These are phyloP conservation scores for Penicillium soppii DNA, from an alignment of 495 filamentous ascomycete genomes.

Conservation along the genomic window DNA sequence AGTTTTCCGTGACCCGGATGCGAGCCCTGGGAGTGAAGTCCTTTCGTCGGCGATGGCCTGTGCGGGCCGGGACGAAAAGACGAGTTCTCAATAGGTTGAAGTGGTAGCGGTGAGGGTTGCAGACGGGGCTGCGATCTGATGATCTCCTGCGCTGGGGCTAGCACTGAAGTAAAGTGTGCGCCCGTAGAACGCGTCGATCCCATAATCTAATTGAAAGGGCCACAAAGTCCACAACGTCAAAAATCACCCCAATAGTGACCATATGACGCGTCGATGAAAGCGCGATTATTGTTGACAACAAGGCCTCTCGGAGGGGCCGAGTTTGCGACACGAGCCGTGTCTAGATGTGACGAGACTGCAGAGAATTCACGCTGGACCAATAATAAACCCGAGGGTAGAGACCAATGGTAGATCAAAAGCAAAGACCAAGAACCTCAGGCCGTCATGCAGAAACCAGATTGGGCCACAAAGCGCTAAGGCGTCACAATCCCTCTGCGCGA, in stretches of 20 bases:
- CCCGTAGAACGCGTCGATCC: conserved; percentile 63
- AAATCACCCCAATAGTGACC: conserved; percentile 14
- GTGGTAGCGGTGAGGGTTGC: conserved; percentile 50
- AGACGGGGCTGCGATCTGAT: conserved; percentile 46
- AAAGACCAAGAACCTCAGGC: conserved; percentile 21
- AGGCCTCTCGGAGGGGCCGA: conserved; percentile 3
- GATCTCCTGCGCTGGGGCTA: conserved; percentile 49
- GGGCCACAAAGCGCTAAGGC: conserved; percentile 28
- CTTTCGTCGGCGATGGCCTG: conserved; percentile 60
- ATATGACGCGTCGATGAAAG: conserved; percentile 27
- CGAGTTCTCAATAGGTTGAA: conserved; percentile 46
- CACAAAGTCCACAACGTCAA: conserved; percentile 11
- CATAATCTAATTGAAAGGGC: conserved; percentile 40
- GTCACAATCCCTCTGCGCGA: conserved; percentile 4
- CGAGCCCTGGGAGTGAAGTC: conserved; percentile 42
- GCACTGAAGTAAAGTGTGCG: conserved; percentile 65
- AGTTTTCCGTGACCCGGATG: conserved; percentile 36
- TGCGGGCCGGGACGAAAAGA: conserved; percentile 50
- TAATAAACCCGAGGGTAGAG: no score
- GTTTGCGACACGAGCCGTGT: conserved; percentile 7
- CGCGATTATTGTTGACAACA: conserved; percentile 13
- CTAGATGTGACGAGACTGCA: conserved; percentile 17
- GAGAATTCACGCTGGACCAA: conserved; percentile 18
- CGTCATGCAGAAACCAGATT: conserved; percentile 24
- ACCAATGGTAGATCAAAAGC: conserved; percentile 12